Evolutionary conservation across 2,329 filamentous ascomycete species (phyloP).

Genomic region (Aaosphaeria pasadenensis): DNA sequence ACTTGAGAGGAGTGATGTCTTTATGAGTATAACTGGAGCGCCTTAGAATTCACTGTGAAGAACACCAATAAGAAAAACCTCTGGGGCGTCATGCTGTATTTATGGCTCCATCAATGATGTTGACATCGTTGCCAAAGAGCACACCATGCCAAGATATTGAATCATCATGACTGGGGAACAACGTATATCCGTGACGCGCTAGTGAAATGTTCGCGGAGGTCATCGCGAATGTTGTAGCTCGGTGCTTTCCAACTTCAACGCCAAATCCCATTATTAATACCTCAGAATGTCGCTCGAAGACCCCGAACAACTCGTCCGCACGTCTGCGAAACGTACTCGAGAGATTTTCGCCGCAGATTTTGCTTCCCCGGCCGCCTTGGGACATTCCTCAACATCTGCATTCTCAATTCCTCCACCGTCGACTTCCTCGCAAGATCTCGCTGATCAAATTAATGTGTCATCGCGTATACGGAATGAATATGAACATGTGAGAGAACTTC

Average conservation of each 20-base stretch:
- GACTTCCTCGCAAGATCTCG: slow-evolving; percentile 41
- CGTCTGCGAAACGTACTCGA: slow-evolving; percentile 53
- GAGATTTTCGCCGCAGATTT: slow-evolving; percentile 55
- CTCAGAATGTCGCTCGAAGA: slow-evolving; percentile 16
- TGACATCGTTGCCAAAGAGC: neutral
- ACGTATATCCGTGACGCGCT: neutral
- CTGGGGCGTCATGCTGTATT: neutral
- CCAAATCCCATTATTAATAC: neutral
- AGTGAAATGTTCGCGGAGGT: neutral
- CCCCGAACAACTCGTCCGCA: slow-evolving; percentile 32
- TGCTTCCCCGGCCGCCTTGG: slow-evolving; percentile 41
- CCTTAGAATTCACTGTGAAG: no score
- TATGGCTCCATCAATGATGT: neutral
- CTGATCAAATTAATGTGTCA: slow-evolving; percentile 49
- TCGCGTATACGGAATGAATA: slow-evolving; percentile 71
- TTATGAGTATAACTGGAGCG: no score
- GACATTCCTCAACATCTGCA: slow-evolving; percentile 37
- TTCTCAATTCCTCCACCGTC: slow-evolving; percentile 45
- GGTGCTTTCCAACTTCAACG: neutral
- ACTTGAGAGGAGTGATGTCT: no score
- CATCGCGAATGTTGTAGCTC: no score
- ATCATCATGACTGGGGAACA: neutral
- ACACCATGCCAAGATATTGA: neutral
- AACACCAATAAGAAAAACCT: neutral
- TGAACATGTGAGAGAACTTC: slow-evolving; percentile 71